Evolutionary conservation across 768 basidiomycete genomes (phyloP), one percentile per base, ranked within the genome.

Genomic region (Russula dissimulans): DNA sequence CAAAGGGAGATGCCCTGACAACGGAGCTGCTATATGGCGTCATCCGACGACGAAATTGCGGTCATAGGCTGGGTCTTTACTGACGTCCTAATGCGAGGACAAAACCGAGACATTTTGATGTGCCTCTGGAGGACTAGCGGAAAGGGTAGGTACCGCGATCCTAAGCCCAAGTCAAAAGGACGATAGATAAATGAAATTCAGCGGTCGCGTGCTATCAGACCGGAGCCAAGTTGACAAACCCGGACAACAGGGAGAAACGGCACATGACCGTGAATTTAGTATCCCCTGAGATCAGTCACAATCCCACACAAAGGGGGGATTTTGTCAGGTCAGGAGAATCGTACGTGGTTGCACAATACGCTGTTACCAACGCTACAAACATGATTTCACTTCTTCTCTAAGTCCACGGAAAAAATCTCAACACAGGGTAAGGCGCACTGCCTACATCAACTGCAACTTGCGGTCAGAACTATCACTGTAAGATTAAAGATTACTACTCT

Each of bases 261-360:
- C 38, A 50, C 41, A 26, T 14, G 17, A 42, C 36, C 18, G 38
- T 12, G 12, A 39, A 17, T 31, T 26, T 26, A 2, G 22, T 26
- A 26, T 26, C 22, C 22, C 22, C 22, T 42, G 36, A 44, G 38
- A 39, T 22, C 38, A 53, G 60, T 56, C 54, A 31, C 29, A 18
- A n/a, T 54, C 42, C 34, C 38, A 57, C 22, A 47, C 29, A 46
- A 48, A 26, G 31, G 41, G 48, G 26, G 15, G 11, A 31, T 43
- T 43, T 43, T 36, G n/a, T 57, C 50, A 48, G 43, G 22, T 26
- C 22, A 26, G 22, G 22, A 38, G 43, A 42, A 42, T 39, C 39
- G 9, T 41, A 57, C 56, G 46, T 48, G 26, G 56, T 61, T 61
- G 56, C 51, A 53, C 22, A 53, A 45, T 57, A 57, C 45, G 60